These are phyloP conservation scores for Pterocarpus macrocarpus DNA, from an alignment of 306 rosid species.

Conservation along the genomic window DNA sequence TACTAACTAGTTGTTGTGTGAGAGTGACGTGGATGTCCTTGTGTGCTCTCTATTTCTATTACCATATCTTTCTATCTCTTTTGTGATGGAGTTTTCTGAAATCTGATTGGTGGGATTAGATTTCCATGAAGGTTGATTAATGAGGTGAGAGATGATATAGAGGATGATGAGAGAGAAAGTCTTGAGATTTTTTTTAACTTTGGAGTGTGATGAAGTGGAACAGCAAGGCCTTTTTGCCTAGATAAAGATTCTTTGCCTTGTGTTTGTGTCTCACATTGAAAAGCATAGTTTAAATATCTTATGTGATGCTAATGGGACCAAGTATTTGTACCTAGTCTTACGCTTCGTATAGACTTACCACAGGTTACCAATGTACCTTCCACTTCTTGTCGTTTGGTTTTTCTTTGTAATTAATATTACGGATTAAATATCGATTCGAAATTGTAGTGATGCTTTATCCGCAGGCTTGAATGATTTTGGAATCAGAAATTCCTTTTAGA, in stretches of 20 bases:
- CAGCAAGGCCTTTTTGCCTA: background rate
- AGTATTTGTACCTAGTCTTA: conserved; percentile 9
- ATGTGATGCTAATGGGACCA: conserved; percentile 49
- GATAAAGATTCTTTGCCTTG: conserved; percentile 29
- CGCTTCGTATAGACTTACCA: conserved; percentile 11
- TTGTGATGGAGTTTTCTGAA: conserved; percentile 64
- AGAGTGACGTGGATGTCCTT: background rate
- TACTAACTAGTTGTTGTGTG: background rate
- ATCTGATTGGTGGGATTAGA: conserved; percentile 78
- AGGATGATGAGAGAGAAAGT: conserved; percentile 46
- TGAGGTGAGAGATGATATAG: background rate
- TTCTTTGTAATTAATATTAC: background rate
- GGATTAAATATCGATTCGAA: too few relatives aligned
- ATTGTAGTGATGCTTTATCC: background rate
- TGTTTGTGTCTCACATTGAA: conserved; percentile 42
- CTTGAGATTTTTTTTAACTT: conserved; percentile 7
- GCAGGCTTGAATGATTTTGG: too few relatives aligned
- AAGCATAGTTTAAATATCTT: conserved; percentile 43
- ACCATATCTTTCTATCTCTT: conserved; percentile 34
- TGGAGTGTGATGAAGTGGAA: background rate
- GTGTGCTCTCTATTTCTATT: conserved; percentile 10
- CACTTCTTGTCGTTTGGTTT: background rate
- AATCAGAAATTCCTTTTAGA: too few relatives aligned
- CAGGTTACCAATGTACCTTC: background rate
- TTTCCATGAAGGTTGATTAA: conserved; percentile 51